Evolutionary conservation across 805 yeast species (phyloP).

Genomic region (Soucietia sequanensis): DNA sequence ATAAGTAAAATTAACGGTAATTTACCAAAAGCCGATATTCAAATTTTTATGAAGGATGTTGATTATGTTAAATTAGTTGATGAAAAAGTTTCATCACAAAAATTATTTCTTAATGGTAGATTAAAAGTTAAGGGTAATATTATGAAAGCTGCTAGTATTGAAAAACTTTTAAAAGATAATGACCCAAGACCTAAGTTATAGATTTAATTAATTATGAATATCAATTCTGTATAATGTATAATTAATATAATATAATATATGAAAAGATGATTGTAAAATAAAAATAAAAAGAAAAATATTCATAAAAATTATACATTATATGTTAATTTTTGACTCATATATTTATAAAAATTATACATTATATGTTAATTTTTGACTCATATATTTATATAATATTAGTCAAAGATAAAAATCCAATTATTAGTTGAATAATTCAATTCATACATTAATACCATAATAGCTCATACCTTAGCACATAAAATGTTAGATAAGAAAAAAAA

Average conservation of each 20-base stretch:
- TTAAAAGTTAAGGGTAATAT: constrained; percentile 81
- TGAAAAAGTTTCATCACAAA: constrained; percentile 77
- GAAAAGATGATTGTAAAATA: background rate
- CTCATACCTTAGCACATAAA: background rate
- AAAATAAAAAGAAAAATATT: too few species aligned
- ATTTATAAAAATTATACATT: too few species aligned
- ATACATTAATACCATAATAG: too few species aligned
- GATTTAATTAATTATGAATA: too few species aligned
- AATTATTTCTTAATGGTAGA: constrained; percentile 72
- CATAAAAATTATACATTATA: too few species aligned
- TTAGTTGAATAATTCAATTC: background rate
- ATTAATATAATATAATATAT: background rate
- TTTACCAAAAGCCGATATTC: constrained; percentile 53
- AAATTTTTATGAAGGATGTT: constrained; percentile 54
- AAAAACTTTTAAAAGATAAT: constrained; percentile 52
- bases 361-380: too few species aligned
- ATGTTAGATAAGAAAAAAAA: too few species aligned
- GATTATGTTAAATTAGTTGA: constrained; percentile 62
- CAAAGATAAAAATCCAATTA: too few species aligned
- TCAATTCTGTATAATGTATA: too few species aligned
- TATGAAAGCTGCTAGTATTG: constrained; percentile 77
- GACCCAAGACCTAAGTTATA: constrained; percentile 39
- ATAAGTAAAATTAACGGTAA: constrained; percentile 37
- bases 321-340: too few species aligned
- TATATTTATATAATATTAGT: too few species aligned